phyloP scores from a whole-genome alignment of 1,284 basidiomycete species.

The Ceratobasidium sp. region DNA sequence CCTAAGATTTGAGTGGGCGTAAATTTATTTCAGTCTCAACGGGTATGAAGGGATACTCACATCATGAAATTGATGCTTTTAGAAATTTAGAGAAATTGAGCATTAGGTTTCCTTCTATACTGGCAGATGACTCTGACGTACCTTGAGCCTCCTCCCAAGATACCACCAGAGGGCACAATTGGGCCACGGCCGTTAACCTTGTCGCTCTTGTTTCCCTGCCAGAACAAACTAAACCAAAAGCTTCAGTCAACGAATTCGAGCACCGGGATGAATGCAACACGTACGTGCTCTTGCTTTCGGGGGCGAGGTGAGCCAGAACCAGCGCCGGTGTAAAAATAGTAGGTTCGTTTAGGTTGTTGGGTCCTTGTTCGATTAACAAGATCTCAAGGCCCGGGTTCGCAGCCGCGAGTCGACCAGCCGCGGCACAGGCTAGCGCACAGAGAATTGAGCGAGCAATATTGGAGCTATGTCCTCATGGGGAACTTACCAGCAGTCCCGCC shows the following conservation, averaged over 20 bases:
- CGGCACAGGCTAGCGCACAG: conserved; percentile 5
- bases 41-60: not conserved
- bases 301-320: conserved; percentile 1
- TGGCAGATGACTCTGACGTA: not conserved
- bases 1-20: not conserved
- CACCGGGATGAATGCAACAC: not conserved
- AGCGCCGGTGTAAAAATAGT: conserved; percentile 8
- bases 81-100: not conserved
- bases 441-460: not conserved
- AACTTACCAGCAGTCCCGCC: conserved; percentile 15
- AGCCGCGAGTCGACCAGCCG: conserved; percentile 29
- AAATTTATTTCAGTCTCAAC: not conserved
- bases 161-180: conserved; percentile 15
- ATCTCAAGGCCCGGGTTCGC: conserved; percentile 34
- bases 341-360: conserved; percentile 27
- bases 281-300: conserved; percentile 26
- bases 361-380: conserved; percentile 31
- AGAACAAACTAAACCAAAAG: conserved; percentile 12
- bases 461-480: not conserved
- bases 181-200: conserved; percentile 20
- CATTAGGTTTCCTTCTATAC: not conserved
- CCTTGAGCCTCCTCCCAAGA: conserved; percentile 42
- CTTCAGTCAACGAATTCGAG: too few relatives aligned
- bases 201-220: conserved; percentile 32
- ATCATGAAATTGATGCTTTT: conserved; percentile 34